Base-by-base conservation (phyloP, 805 yeast species). In the Metschnikowia picachoensis region DNA sequence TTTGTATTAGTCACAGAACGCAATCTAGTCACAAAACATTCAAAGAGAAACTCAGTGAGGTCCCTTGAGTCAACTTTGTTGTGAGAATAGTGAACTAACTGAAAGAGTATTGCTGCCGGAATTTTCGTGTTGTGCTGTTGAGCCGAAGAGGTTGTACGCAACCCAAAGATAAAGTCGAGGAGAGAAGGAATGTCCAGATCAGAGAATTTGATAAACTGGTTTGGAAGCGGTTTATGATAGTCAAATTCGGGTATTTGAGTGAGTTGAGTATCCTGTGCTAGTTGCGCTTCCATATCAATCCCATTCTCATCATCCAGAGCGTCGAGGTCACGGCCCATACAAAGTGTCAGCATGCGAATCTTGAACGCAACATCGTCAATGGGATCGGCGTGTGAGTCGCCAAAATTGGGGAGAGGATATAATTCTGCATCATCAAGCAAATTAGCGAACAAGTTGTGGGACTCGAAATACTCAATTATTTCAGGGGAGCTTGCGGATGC, bases 21-120 rank as follows among this genome's bases (percentile, higher is more conserved):
- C 14, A 85, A 76, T 55, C 84, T 76, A 1, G 85, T 77, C 28
- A 80, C 68, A 46, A 84, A 80, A 38, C 84, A 70, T 45, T 80
- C 82, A 46, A 83, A 67, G 35, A 85, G 70, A 35, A 79, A 79
- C 49, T 77, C 79, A 2, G 84, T 82, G 47, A 82, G 65, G 29
- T 78, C 76, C 8, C 67, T 64, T 41, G 82, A 78, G n/a, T 80
- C 70, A 31, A 75, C 76, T 52, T 78, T 77, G 45, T 72, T 71
- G 52, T 80, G 82, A 1, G 89, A 80, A 57, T 82, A 86, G 53
- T 92, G 67, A n/a, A 85, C 61, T 58, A 86, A 76, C 60, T 85
- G 92, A 55, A 75, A 86, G 0, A 84, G 65, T 6, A 85, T 73
- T 1, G 87, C 80, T 0, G 94, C 90, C 0, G 92, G 89, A 20